Conservation (phyloP, 1,284 basidiomycete species). For the Pseudozyma flocculosa region DNA sequence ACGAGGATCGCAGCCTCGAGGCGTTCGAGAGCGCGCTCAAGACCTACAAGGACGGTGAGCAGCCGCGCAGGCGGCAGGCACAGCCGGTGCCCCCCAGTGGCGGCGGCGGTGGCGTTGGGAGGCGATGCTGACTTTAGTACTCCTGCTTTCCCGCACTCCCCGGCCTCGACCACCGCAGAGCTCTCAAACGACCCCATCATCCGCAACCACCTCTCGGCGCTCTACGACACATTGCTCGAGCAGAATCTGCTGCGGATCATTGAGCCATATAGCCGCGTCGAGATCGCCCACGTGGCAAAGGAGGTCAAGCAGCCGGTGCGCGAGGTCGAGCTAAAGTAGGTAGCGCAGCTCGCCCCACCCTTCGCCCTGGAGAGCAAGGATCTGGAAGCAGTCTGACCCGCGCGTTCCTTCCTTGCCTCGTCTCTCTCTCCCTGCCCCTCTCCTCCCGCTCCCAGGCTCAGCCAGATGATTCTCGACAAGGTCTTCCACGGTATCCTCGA, state of each 20-base stretch:
- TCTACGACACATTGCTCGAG: conserved; percentile 93
- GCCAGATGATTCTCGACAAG: conserved; percentile 98
- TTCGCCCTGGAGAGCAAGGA: too few species aligned
- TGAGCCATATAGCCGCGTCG: conserved; percentile 90
- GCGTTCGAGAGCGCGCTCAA: conserved; percentile 84
- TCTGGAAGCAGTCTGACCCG: too few species aligned
- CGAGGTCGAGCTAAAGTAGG: conserved; percentile 90
- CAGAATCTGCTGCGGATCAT: conserved; percentile 92
- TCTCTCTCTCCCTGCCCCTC: too few species aligned
- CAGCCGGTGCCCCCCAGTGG: too few species aligned
- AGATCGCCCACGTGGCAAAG: conserved; percentile 84
- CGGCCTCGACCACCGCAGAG: too few species aligned
- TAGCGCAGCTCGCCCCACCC: conserved; percentile 10
- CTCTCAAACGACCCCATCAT: conserved; percentile 91
- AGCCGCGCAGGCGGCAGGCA: too few species aligned
- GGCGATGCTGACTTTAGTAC: too few species aligned
- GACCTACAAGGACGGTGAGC: conserved; percentile 79
- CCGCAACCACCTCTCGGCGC: conserved; percentile 82
- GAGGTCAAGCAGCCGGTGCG: conserved; percentile 84
- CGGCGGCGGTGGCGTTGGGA: too few species aligned
- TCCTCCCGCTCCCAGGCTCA: conserved; percentile 65
- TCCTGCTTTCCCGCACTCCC: too few species aligned
- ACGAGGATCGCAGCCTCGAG: conserved; percentile 82
- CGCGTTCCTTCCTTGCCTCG: too few species aligned
- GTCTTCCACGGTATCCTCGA: conserved; percentile 91